Evolutionary conservation across 305 asterid species (phyloP), one percentile per base, ranked within the genome.

Genomic region (Fraxinus sp.): DNA sequence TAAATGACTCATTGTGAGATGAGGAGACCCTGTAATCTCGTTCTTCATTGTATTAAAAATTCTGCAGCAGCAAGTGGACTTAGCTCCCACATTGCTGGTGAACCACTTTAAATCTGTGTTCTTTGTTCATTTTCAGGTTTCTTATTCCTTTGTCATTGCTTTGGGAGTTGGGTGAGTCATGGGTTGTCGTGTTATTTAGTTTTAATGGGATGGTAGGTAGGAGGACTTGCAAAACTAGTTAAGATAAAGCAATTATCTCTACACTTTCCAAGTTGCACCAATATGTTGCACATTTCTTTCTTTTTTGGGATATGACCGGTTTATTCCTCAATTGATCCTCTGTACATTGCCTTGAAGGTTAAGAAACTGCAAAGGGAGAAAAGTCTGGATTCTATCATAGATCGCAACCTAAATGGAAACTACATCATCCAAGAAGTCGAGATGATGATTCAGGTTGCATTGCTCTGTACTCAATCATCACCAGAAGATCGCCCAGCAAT

Each of bases 401-500:
- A 94, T 84, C 82, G 89, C 59, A 94, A 94, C 86, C 88, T 94
- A 74, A 85, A 80, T 6, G 80, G 44, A 33, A 88, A 85, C 80
- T 92, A 85, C 88, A 87, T 89, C 86, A 91, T 93, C 70, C 78
- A 92, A 2, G 97, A 93, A 84, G 97, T 94, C 22, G 98, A 94
- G 90, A 92, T 92, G 95, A 93, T 94, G 97, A 92, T 93, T 79
- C 95, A 94, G 90, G 97, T 94, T 4, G 98, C 98, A 4, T 79
- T 94, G 30, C 93, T 93, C 2, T 93, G 98, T 81, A 93, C 98
- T 10, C 98, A 94, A 80, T 83, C 90, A 73, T 94, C 97, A 1
- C 97, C 97, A 0, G 97, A 92, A 83, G 98, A 94, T 24, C 95
- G 98, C 1, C 98, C 98, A 1, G 92, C 97, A 33, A 94, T 94